Evolutionary conservation across 805 yeast species (phyloP), one percentile per base, ranked within the genome.

Genomic region (Crinitomyces ghanaensis): DNA sequence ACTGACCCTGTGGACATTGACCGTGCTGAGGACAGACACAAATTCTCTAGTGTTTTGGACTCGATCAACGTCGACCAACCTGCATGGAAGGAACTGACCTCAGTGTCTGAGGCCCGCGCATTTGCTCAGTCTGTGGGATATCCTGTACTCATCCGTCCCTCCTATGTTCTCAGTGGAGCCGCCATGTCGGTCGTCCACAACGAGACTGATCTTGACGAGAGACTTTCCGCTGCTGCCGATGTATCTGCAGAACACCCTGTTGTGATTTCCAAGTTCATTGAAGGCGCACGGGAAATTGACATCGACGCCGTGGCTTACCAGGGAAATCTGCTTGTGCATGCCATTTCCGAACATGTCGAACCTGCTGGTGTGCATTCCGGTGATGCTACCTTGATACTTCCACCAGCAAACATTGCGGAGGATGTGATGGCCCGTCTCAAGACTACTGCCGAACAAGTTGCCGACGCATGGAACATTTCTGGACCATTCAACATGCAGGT

Each of bases 401-500:
- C 98, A 39, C 97, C 98, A 18, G 93, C 78, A 58, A 63, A 67
- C 39, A 66, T 91, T 41, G 73, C 76, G 28, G 75, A 76, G 30
- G 66, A 61, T 12, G 68, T 76, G 33, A 66, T 86, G 70, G 61
- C 50, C 17, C 72, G 95, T 54, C 67, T 88, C 48, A 83, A 82
- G 62, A 84, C 69, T 31, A 85, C 85, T 50, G 86, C 97, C 37
- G 88, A 78, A 50, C 86, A 84, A 65, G 95, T 88, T 52, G 97
- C 95, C 23, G 58, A 65, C 37, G 97, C 97, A 19, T 85, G 91
- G 81, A 79, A 83, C 39, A 86, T 88, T 51, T 83, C 96, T 29
- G 98, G 98, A 51, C 98, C 98, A 17, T 88, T 81, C 73, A 88
- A 88, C 66, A 93, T 88, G 93, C 97, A 91, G 68, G 77, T 91